These are phyloP conservation scores for Brasilioporus rufonigricans DNA, from an alignment of 768 basidiomycete genomes.

Conservation along the genomic window DNA sequence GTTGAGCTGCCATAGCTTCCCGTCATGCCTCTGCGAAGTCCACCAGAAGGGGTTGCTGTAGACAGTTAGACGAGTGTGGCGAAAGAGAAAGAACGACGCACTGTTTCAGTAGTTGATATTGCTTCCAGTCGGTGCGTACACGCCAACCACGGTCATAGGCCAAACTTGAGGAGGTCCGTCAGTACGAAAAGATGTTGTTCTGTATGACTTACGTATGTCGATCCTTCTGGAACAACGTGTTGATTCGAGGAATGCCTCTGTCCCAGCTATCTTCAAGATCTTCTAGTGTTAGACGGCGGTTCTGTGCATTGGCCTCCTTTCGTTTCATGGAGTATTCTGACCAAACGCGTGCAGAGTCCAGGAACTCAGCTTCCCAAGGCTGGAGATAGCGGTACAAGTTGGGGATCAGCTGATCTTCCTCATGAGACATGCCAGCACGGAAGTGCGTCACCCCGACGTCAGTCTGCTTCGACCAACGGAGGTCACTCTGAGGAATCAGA, in stretches of 20 bases:
- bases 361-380: conserved; percentile 97
- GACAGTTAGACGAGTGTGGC: conserved; percentile 9
- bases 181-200: neutral
- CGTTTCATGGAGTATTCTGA: conserved; percentile 99
- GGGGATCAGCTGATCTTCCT: conserved; percentile 93
- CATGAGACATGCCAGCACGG: conserved; percentile 98
- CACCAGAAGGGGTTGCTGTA: conserved; percentile 96
- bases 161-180: conserved; percentile 43
- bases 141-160: conserved; percentile 99
- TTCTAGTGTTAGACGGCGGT: conserved; percentile 93
- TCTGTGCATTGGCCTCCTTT: conserved; percentile 99
- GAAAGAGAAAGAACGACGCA: conserved; percentile 42
- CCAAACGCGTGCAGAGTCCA: conserved; percentile 99
- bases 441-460: conserved; percentile 98
- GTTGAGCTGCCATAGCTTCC: conserved; percentile 95
- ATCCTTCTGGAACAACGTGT: conserved; percentile 98
- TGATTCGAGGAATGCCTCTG: conserved; percentile 97
- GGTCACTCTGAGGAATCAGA: conserved; percentile 95
- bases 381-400: conserved; percentile 96
- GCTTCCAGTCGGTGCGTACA: conserved; percentile 96
- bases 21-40: conserved; percentile 96
- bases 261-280: conserved; percentile 99
- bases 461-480: conserved; percentile 98
- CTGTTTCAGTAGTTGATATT: conserved; percentile 93
- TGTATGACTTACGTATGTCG: conserved; percentile 69